Evolutionary conservation across 495 filamentous ascomycete genomes (phyloP).

Genomic region (Neurospora pannonica): DNA sequence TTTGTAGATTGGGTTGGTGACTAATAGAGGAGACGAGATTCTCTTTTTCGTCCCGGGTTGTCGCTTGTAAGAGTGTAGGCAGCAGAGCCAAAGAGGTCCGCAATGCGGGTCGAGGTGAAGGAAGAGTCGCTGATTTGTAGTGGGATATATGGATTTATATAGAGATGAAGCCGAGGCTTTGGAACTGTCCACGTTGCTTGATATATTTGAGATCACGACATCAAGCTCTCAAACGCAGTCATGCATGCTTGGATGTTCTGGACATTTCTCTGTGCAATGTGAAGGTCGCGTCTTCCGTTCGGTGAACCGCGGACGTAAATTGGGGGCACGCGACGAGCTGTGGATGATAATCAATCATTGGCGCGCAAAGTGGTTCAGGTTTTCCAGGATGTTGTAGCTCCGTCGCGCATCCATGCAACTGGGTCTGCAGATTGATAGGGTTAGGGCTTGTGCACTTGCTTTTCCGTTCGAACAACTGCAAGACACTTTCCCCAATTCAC

Average conservation of each 20-base stretch:
- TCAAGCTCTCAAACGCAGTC: background rate
- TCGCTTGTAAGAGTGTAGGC: background rate
- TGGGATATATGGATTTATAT: background rate
- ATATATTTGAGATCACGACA: background rate
- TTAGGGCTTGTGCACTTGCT: background rate
- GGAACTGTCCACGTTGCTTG: background rate
- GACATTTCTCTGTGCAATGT: background rate
- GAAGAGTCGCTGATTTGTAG: background rate
- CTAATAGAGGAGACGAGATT: background rate
- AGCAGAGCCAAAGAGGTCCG: background rate
- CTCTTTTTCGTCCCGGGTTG: background rate
- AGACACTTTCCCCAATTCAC: background rate
- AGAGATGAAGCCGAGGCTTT: background rate
- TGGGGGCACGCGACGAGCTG: background rate
- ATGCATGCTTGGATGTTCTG: background rate
- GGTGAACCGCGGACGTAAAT: background rate
- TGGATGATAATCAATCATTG: background rate
- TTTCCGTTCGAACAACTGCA: background rate
- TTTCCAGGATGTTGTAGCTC: background rate
- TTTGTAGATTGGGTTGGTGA: background rate
- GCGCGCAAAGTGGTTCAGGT: background rate
- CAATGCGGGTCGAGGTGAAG: background rate
- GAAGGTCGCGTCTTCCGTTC: background rate
- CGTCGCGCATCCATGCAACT: background rate
- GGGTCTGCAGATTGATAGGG: background rate